Percentiles rank a stretch among this genome's conserved stretches.
Evolutionary conservation across 257 asterid species (phyloP).

Genomic region (Fraxinus quadrangulata): DNA sequence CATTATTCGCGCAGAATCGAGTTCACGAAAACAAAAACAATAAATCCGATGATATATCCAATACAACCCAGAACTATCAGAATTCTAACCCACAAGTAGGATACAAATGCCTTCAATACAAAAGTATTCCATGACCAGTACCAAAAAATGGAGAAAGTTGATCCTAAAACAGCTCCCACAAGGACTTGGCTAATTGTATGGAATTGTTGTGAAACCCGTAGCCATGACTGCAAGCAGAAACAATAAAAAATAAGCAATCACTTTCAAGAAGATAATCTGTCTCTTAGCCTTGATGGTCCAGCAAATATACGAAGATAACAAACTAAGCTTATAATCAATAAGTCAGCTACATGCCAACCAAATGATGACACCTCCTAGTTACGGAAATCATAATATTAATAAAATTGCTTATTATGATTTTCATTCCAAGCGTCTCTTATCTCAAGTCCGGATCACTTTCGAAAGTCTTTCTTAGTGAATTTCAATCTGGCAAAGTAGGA

Average conservation of each 20-base stretch:
- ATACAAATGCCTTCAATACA: not conserved
- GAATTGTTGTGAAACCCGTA: conserved; percentile 17
- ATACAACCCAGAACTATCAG: not conserved
- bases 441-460: too few species aligned
- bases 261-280: not conserved
- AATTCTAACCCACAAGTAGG: not conserved
- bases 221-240: conserved; percentile 23
- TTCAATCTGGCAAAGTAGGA: not conserved
- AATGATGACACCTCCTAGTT: not conserved
- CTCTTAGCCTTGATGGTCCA: not conserved
- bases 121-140: conserved; percentile 6
- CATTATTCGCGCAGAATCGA: not conserved
- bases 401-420: not conserved
- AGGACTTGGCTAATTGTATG: conserved; percentile 20
- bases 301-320: not conserved
- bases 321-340: too few species aligned
- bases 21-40: not conserved
- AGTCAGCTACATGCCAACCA: not conserved
- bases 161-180: conserved; percentile 3
- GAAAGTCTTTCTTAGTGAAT: not conserved
- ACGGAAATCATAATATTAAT: not conserved
- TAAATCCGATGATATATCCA: not conserved
- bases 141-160: conserved; percentile 12
- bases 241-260: not conserved
- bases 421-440: not conserved